Base-by-base conservation (phyloP, 768 basidiomycete species). In the Melanogaster broomeanus region DNA sequence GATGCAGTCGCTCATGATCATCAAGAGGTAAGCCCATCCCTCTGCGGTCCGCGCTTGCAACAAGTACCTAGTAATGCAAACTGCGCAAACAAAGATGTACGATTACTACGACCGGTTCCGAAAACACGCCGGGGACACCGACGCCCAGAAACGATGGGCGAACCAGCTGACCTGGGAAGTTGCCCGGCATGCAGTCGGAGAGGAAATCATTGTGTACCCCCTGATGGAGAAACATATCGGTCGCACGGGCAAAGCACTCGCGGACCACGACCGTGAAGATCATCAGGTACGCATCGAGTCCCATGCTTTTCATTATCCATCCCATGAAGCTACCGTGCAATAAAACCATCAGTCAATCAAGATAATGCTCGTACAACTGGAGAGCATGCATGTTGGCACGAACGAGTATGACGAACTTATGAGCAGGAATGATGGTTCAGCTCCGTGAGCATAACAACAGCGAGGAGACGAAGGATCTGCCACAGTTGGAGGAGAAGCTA, bases 181-280 rank as follows among this genome's bases (percentile, higher is more conserved):
- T 35, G 83, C 82, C 2, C 74, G 81, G 0, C 83, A 85, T 52
- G 79, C 83, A 4, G 77, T 79, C 7, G 81, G 77, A 13, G 84
- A 85, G 61, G 84, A 87, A 62, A 75, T 85, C 34, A 72, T 86
- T 31, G 78, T 84, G 1, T 85, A 85, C 57, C 84, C 83, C 13
- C 72, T 83, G 41, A 77, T 84, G 73, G 82, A 84, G 59, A 71
- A 76, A 51, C 71, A 79, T 48, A 75, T 85, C 49, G 83, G 83
- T 6, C 66, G 67, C 2, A 61, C 79, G 55, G 85, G 83, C 4
- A 62, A 64, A 41, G 48, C 74, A 38, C 73, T 85, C 16, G 77
- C 83, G 0, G 75, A 82, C 53, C 67, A 79, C 28, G 84, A 86
- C 61, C 73, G 82, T 12, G 71, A 60, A 16, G 82, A 85, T 33